Evolutionary conservation across 1,139 yeast species (phyloP).

Genomic region (Zygosaccharomyces pseudobailii): DNA sequence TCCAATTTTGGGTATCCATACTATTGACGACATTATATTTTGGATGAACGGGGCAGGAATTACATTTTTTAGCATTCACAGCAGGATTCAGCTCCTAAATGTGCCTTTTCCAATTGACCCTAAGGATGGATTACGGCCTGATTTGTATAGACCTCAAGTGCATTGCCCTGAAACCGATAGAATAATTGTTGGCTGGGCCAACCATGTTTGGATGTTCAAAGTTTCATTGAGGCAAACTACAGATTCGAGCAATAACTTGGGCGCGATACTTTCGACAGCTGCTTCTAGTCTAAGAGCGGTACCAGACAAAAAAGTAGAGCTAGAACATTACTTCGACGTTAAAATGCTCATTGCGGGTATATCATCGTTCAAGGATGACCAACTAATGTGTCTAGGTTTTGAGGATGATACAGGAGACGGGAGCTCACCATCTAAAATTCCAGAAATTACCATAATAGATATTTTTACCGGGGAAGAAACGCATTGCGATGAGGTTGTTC

Average conservation of each 20-base stretch:
- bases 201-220: constrained; percentile 68
- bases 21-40: constrained; percentile 57
- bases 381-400: constrained; percentile 56
- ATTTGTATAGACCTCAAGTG: constrained; percentile 78
- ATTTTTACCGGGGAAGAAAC: constrained; percentile 64
- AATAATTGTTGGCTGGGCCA: constrained; percentile 79
- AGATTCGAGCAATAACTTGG: constrained; percentile 20
- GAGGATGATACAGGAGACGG: constrained; percentile 26
- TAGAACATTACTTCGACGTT: constrained; percentile 35
- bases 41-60: constrained; percentile 90
- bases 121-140: constrained; percentile 52
- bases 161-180: constrained; percentile 64
- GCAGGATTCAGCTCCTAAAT: constrained; percentile 43
- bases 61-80: constrained; percentile 48
- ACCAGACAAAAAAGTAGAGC: constrained; percentile 56
- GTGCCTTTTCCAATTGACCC: constrained; percentile 56
- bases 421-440: constrained; percentile 34
- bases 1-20: constrained; percentile 64
- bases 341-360: constrained; percentile 74
- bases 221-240: constrained; percentile 32
- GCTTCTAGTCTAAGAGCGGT: constrained; percentile 59
- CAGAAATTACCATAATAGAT: constrained; percentile 70
- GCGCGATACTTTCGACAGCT: constrained; percentile 53
- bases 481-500: constrained; percentile 77
- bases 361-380: constrained; percentile 64